Evolutionary conservation across 306 rosid genomes (phyloP).

Genomic region (Vigna mungo): DNA sequence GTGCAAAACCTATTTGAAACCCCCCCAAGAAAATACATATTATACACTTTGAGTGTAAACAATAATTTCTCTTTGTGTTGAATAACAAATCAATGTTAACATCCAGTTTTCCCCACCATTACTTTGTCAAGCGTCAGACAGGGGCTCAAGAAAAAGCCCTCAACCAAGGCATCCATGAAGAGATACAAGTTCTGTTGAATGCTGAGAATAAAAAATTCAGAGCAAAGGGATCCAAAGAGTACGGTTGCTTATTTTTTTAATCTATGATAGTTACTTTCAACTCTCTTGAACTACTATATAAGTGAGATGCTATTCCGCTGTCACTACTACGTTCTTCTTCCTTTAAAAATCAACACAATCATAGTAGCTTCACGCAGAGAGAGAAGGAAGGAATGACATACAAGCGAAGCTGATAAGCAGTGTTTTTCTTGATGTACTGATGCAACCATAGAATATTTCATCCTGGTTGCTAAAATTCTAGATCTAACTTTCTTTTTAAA

Average conservation of each 20-base stretch:
- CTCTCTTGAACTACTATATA: constrained; percentile 39
- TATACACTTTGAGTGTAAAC: constrained; percentile 30
- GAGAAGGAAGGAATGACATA: constrained; percentile 29
- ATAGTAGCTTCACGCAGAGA: constrained; percentile 43
- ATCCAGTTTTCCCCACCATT: constrained; percentile 35
- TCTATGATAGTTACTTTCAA: constrained; percentile 34
- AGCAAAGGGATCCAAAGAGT: constrained; percentile 32
- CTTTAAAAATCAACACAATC: constrained; percentile 42
- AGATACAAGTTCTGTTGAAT: constrained; percentile 47
- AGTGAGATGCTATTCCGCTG: constrained; percentile 43
- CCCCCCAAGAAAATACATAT: constrained; percentile 28
- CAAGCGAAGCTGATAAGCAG: constrained; percentile 20
- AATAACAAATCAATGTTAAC: constrained; percentile 44
- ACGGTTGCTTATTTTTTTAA: constrained; percentile 25
- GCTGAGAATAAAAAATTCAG: constrained; percentile 25
- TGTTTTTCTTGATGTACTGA: constrained; percentile 34
- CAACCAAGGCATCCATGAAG: constrained; percentile 43
- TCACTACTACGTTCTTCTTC: constrained; percentile 35
- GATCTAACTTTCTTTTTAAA: constrained; percentile 90
- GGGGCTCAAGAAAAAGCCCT: constrained; percentile 45
- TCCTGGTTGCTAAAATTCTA: constrained; percentile 82
- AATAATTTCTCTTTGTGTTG: constrained; percentile 40
- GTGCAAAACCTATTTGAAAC: constrained; percentile 20
- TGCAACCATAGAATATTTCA: constrained; percentile 42
- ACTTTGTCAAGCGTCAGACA: constrained; percentile 37